phyloP scores from a whole-genome alignment of 768 basidiomycete species.

The Pisolithus albus region DNA sequence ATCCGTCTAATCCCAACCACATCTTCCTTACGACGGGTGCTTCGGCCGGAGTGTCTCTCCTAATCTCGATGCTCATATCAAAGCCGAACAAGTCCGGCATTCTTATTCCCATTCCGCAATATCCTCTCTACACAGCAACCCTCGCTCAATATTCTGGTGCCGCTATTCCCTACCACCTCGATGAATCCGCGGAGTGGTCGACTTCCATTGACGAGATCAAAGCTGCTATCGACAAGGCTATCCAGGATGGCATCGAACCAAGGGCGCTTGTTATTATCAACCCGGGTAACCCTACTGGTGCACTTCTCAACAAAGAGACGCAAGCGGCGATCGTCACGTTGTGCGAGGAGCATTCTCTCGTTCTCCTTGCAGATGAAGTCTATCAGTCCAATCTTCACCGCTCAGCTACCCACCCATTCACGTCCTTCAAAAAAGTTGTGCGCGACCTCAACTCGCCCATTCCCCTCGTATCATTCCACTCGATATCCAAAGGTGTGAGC shows the following conservation, averaged over 20 bases:
- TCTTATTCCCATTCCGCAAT: conserved; percentile 96
- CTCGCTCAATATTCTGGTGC: conserved; percentile 80
- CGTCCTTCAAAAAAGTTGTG: conserved; percentile 89
- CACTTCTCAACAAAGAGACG: conserved; percentile 63
- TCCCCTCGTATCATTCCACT: conserved; percentile 92
- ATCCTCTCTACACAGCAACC: conserved; percentile 94
- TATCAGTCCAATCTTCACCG: conserved; percentile 92
- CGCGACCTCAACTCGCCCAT: conserved; percentile 58
- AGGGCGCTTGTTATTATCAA: conserved; percentile 96
- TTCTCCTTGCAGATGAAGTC: conserved; percentile 97
- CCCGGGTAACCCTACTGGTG: conserved; percentile 96
- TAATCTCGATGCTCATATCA: conserved; percentile 74
- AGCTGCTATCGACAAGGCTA: conserved; percentile 58
- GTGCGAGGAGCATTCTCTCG: conserved; percentile 78
- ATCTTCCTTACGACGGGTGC: conserved; percentile 97
- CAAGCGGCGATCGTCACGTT: conserved; percentile 74
- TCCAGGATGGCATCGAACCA: conserved; percentile 51
- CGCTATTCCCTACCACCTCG: conserved; percentile 82
- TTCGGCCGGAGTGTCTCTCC: conserved; percentile 85
- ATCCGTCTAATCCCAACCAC: conserved; percentile 69
- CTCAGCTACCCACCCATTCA: conserved; percentile 62
- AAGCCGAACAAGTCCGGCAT: conserved; percentile 58
- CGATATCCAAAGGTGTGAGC: conserved; percentile 91
- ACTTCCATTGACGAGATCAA: conserved; percentile 66
- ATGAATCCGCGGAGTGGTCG: conserved; percentile 77